phyloP scores from a whole-genome alignment of 1,284 basidiomycete species.

The Gymnopus androsaceus region DNA sequence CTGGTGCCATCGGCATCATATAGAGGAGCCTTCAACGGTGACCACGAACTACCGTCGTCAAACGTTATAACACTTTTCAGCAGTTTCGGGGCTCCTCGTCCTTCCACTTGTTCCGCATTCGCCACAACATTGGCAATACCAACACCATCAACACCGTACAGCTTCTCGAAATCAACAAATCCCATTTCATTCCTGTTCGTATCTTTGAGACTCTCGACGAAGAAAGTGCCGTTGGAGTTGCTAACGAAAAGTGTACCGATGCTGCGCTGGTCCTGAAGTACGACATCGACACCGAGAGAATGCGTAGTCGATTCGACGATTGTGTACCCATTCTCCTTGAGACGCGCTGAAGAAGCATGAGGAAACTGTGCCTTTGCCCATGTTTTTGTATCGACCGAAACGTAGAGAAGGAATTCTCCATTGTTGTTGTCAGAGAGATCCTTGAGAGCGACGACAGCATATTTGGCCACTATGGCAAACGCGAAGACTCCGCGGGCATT shows the following conservation, averaged over 20 bases:
- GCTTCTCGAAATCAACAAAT: slow-evolving; percentile 91
- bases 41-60: slow-evolving; percentile 90
- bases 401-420: slow-evolving; percentile 83
- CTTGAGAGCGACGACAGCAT: slow-evolving; percentile 84
- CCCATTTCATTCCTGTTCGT: slow-evolving; percentile 89
- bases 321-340: slow-evolving; percentile 92
- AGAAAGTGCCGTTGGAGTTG: slow-evolving; percentile 93
- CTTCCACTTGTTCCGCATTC: slow-evolving; percentile 83
- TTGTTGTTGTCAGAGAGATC: slow-evolving; percentile 52
- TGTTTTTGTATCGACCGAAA: slow-evolving; percentile 75
- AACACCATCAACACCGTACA: slow-evolving; percentile 92
- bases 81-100: slow-evolving; percentile 62
- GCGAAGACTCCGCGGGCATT: slow-evolving; percentile 84
- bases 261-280: slow-evolving; percentile 70
- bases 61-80: slow-evolving; percentile 84
- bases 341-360: slow-evolving; percentile 75
- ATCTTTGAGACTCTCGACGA: slow-evolving; percentile 88
- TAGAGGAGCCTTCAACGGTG: slow-evolving; percentile 65
- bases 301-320: slow-evolving; percentile 93
- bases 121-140: slow-evolving; percentile 87
- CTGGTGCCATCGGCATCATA: slow-evolving; percentile 61
- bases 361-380: slow-evolving; percentile 89
- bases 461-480: slow-evolving; percentile 89
- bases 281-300: slow-evolving; percentile 92
- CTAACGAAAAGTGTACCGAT: slow-evolving; percentile 93